Conservation (phyloP, 2,329 filamentous ascomycete genomes). For the Aspergillus pseudoglaucus region DNA sequence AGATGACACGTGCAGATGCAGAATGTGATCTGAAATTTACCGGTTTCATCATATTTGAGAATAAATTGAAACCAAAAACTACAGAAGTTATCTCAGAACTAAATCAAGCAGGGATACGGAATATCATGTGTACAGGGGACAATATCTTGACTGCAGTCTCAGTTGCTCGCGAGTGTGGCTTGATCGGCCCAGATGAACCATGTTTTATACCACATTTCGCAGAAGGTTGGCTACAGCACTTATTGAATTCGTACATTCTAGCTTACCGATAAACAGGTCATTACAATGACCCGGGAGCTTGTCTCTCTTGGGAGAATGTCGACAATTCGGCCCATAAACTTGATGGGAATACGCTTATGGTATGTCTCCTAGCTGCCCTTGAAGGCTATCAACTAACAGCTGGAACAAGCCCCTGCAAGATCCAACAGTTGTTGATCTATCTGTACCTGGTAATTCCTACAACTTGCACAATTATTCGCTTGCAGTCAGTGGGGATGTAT, state of each 20-base stretch:
- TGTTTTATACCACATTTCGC: conserved; percentile 90
- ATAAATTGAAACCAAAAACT: conserved; percentile 90
- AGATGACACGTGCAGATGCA: conserved; percentile 80
- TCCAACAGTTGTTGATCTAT: conserved; percentile 67
- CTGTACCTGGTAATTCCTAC: conserved; percentile 75
- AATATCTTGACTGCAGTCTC: conserved; percentile 97
- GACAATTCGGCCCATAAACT: conserved; percentile 73
- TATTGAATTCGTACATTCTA: neutral
- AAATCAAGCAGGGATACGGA: conserved; percentile 72
- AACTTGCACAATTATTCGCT: conserved; percentile 81
- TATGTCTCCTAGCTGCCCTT: conserved; percentile 27
- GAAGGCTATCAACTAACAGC: conserved; percentile 7
- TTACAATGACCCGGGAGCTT: conserved; percentile 64
- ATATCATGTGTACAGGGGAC: conserved; percentile 95
- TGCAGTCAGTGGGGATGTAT: conserved; percentile 86
- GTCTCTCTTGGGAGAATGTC: conserved; percentile 87
- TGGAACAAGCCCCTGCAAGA: conserved; percentile 59
- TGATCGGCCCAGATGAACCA: conserved; percentile 73
- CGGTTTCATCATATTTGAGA: conserved; percentile 98
- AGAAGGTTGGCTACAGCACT: conserved; percentile 49
- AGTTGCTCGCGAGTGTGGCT: conserved; percentile 80
- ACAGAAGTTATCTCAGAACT: conserved; percentile 76
- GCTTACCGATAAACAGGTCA: conserved; percentile 46
- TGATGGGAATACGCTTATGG: conserved; percentile 69
- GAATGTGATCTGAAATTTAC: conserved; percentile 80